These are phyloP conservation scores for Madurella mycetomatis DNA, from an alignment of 2,329 filamentous ascomycete species.

Conservation along the genomic window DNA sequence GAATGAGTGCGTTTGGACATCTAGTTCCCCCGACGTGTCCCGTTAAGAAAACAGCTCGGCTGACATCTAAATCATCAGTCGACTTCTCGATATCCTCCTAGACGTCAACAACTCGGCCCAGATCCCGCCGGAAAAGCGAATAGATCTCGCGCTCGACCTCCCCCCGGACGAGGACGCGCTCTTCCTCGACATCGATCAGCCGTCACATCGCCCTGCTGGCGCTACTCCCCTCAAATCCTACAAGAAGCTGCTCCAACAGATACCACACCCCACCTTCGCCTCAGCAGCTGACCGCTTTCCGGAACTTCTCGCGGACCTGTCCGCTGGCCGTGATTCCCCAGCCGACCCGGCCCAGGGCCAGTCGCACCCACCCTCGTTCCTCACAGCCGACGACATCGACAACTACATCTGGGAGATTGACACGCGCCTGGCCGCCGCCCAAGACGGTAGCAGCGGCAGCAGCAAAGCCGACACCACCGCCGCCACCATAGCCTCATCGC, in stretches of 20 bases:
- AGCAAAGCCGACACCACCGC: conserved; percentile 18
- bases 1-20: conserved; percentile 67
- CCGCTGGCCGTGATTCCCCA: conserved; percentile 36
- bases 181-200: conserved; percentile 75
- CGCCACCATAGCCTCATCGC: conserved; percentile 29
- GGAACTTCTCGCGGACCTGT: conserved; percentile 46
- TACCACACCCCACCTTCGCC: conserved; percentile 48
- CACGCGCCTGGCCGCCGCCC: conserved; percentile 40
- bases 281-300: conserved; percentile 62
- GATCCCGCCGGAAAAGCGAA: conserved; percentile 68
- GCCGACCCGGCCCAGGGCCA: conserved; percentile 47
- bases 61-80: conserved; percentile 48
- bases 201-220: conserved; percentile 50
- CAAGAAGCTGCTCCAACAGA: conserved; percentile 46
- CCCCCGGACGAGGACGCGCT: conserved; percentile 52
- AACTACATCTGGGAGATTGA: conserved; percentile 68
- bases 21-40: conserved; percentile 1
- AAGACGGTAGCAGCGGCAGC: conserved; percentile 26
- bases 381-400: conserved; percentile 66
- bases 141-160: conserved; percentile 59
- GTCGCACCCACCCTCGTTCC: conserved; percentile 58
- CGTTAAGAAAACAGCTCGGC: conserved; percentile 11
- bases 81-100: conserved; percentile 80
- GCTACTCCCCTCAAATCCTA: conserved; percentile 46
- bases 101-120: conserved; percentile 84